Percentiles rank a stretch among this genome's conserved stretches.
phyloP scores from a whole-genome alignment of 2,329 filamentous ascomycete species.

The Colletotrichum gloeosporioides region DNA sequence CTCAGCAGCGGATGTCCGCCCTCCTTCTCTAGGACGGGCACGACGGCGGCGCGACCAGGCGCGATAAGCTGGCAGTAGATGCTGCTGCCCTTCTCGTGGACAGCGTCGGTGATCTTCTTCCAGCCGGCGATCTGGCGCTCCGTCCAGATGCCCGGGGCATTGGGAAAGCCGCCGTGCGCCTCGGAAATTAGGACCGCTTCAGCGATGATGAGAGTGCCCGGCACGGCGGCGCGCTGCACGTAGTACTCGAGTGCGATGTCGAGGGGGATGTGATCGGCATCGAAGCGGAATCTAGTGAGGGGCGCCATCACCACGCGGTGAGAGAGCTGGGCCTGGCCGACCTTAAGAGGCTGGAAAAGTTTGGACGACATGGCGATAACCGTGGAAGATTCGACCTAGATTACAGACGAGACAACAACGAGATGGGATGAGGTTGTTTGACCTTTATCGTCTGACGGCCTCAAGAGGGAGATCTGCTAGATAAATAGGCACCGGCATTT shows the following conservation, averaged over 20 bases:
- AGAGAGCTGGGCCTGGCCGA: constrained; percentile 25
- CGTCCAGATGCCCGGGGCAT: constrained; percentile 61
- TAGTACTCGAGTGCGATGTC: constrained; percentile 46
- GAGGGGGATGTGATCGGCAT: constrained; percentile 20
- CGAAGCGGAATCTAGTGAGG: constrained; percentile 26
- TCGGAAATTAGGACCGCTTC: constrained; percentile 50
- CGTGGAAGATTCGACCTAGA: background rate
- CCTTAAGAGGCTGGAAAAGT: constrained; percentile 23
- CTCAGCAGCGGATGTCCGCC: constrained; percentile 32
- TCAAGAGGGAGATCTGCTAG: background rate
- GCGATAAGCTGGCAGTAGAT: constrained; percentile 70
- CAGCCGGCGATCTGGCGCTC: constrained; percentile 62
- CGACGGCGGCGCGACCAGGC: constrained; percentile 59
- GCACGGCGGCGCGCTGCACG: constrained; percentile 43
- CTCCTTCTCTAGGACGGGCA: constrained; percentile 27
- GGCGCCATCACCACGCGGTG: constrained; percentile 29
- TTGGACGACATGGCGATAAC: constrained; percentile 4
- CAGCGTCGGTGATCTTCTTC: constrained; percentile 64
- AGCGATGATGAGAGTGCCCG: constrained; percentile 47
- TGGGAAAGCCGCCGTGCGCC: constrained; percentile 37
- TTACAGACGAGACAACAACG: background rate
- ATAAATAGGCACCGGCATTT: background rate
- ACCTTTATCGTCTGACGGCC: background rate
- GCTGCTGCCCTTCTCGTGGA: constrained; percentile 66
- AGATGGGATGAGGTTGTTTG: background rate